Conservation (phyloP, 345 rosid species). For the Conringia planisiliqua region DNA sequence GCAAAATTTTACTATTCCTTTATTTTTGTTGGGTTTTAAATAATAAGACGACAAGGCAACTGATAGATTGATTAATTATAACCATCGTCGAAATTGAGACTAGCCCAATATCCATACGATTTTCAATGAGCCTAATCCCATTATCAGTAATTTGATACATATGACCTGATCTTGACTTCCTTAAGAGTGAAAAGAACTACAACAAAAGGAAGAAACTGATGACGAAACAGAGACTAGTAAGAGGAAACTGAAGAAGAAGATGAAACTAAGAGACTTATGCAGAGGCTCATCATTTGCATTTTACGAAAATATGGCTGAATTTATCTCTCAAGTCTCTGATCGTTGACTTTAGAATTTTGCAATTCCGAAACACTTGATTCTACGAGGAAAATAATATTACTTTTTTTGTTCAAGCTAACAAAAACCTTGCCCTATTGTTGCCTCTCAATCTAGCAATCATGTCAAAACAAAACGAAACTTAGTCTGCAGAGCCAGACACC, state of each 20-base stretch:
- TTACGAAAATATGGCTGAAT: background rate
- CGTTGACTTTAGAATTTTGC: background rate
- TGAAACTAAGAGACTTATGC: background rate
- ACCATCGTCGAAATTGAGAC: no score
- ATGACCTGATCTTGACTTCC: no score
- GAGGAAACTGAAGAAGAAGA: constrained; percentile 2
- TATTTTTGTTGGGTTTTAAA: no score
- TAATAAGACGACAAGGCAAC: no score
- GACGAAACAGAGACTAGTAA: background rate
- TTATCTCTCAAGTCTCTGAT: background rate
- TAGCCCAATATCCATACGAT: no score
- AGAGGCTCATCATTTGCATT: background rate
- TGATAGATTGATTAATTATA: no score
- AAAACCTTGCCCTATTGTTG: constrained; percentile 7
- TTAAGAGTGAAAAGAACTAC: background rate
- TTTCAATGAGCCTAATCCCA: no score
- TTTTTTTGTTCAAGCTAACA: background rate
- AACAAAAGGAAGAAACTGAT: background rate
- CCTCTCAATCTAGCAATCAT: constrained; percentile 7
- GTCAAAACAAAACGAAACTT: background rate
- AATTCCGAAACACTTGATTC: background rate
- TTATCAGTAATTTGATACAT: no score
- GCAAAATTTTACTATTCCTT: no score
- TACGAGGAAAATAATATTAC: background rate
- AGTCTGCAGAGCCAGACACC: background rate